Percentiles rank a stretch among this genome's conserved stretches.
Evolutionary conservation across 2,329 filamentous ascomycete genomes (phyloP).

Genomic region (Epichloe glyceriae): DNA sequence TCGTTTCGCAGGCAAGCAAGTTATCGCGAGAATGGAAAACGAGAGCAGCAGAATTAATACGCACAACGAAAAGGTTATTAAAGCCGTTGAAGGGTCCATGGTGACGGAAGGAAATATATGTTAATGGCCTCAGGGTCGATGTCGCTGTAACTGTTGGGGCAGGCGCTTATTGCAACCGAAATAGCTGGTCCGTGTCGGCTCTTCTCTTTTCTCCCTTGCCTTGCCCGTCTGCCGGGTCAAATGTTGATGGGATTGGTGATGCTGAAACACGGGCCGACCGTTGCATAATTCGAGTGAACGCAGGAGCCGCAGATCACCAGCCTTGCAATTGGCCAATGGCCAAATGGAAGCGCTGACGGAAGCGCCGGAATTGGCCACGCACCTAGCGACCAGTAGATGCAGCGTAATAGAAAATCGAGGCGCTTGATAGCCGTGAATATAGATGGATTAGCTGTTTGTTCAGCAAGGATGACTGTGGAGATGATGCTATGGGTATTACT

Average conservation of each 20-base stretch:
- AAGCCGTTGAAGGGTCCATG: slow-evolving; percentile 51
- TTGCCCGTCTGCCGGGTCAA: neutral
- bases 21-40: neutral
- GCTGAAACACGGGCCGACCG: slow-evolving; percentile 7
- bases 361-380: slow-evolving; percentile 6
- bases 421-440: slow-evolving; percentile 1
- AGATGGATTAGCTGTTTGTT: neutral
- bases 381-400: neutral
- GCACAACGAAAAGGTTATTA: slow-evolving; percentile 58
- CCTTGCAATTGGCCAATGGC: slow-evolving; percentile 7
- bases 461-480: slow-evolving; percentile 1
- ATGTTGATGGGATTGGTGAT: neutral
- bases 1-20: neutral
- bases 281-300: slow-evolving; percentile 9
- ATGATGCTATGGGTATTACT: neutral
- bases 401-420: neutral
- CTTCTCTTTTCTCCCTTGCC: neutral
- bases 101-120: slow-evolving; percentile 4
- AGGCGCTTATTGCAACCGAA: neutral
- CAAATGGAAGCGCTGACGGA: slow-evolving; percentile 3
- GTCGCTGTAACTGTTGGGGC: neutral
- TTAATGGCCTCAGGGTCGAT: neutral
- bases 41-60: slow-evolving; percentile 12
- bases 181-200: neutral
- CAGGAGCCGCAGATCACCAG: slow-evolving; percentile 4